Percentiles rank a stretch among this genome's conserved stretches.
Conservation (phyloP, 805 yeast genomes). For the Starmerella gropengiesseri region DNA sequence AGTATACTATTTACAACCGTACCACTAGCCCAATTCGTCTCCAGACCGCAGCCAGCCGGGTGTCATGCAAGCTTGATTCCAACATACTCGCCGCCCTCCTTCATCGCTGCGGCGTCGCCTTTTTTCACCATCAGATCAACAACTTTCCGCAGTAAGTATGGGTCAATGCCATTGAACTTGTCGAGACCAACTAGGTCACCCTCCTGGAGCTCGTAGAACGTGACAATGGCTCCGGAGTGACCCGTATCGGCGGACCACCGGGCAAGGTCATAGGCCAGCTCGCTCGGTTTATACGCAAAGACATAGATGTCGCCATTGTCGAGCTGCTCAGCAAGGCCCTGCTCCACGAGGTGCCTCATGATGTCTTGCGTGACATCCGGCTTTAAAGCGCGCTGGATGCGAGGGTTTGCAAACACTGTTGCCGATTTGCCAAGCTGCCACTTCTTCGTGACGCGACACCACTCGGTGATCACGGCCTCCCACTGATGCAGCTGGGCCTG, state of each 20-base stretch:
- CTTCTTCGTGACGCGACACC: constrained; percentile 45
- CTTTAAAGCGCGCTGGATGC: constrained; percentile 36
- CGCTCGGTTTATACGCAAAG: constrained; percentile 58
- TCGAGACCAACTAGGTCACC: constrained; percentile 61
- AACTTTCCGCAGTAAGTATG: constrained; percentile 42
- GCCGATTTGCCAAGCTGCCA: constrained; percentile 38
- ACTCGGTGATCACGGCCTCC: constrained; percentile 52
- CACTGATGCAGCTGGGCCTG: constrained; percentile 71
- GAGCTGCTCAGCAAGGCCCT: constrained; percentile 48
- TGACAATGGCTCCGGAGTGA: constrained; percentile 63
- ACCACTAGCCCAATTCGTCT: no score
- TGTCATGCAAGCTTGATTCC: constrained; percentile 53
- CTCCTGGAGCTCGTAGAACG: constrained; percentile 66
- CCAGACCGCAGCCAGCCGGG: not conserved
- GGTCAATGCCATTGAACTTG: constrained; percentile 53
- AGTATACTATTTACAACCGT: no score
- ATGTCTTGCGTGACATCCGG: constrained; percentile 47
- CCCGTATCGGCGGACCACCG: constrained; percentile 73
- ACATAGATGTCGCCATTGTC: constrained; percentile 35
- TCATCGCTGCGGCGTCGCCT: constrained; percentile 63
- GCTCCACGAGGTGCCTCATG: constrained; percentile 44
- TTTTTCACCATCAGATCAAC: constrained; percentile 50
- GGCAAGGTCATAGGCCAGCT: constrained; percentile 52
- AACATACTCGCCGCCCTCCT: constrained; percentile 50
- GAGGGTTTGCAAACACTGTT: constrained; percentile 27